Percentiles rank a stretch among this genome's conserved stretches.
phyloP scores from a whole-genome alignment of 1,139 yeast genomes.

The Starmera stellimalicola region DNA sequence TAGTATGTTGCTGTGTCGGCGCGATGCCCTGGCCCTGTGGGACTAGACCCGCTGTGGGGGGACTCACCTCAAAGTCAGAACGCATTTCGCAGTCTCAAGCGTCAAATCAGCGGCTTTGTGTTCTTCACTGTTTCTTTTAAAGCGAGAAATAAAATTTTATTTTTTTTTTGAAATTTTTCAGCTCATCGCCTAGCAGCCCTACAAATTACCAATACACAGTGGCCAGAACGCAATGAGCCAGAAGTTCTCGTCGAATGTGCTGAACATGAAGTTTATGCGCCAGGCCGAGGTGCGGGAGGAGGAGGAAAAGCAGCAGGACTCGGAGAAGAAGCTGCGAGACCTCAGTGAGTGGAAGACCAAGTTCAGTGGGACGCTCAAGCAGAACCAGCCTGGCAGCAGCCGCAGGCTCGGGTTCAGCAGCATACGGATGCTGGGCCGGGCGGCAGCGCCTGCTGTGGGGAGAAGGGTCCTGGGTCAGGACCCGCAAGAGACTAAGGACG shows the following conservation, averaged over 20 bases:
- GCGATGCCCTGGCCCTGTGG: background rate
- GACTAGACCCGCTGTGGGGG: background rate
- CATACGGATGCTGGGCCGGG: constrained; percentile 19
- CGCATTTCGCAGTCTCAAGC: background rate
- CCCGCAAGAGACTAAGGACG: constrained; percentile 1
- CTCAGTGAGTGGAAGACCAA: constrained; percentile 51
- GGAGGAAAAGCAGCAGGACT: constrained; percentile 28
- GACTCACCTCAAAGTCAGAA: constrained; percentile 35
- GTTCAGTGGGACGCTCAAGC: constrained; percentile 19
- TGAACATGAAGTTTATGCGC: constrained; percentile 67
- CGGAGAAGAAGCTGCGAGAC: constrained; percentile 36
- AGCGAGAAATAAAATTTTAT: too few relatives aligned
- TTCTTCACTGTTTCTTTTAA: constrained; percentile 5
- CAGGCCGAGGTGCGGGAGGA: constrained; percentile 29
- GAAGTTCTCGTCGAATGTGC: constrained; percentile 48
- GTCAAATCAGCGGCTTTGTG: background rate
- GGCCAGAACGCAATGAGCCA: constrained; percentile 1
- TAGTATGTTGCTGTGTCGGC: background rate
- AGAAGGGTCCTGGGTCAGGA: constrained; percentile 22
- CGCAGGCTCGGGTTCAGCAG: constrained; percentile 41
- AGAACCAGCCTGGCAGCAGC: constrained; percentile 21
- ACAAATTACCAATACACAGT: background rate
- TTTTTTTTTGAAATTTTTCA: background rate
- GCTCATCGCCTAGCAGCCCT: background rate
- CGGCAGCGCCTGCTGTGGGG: constrained; percentile 14